Evolutionary conservation across 2,329 filamentous ascomycete species (phyloP), one percentile per base, ranked within the genome.

Genomic region (Penicillium psychrosexuale): DNA sequence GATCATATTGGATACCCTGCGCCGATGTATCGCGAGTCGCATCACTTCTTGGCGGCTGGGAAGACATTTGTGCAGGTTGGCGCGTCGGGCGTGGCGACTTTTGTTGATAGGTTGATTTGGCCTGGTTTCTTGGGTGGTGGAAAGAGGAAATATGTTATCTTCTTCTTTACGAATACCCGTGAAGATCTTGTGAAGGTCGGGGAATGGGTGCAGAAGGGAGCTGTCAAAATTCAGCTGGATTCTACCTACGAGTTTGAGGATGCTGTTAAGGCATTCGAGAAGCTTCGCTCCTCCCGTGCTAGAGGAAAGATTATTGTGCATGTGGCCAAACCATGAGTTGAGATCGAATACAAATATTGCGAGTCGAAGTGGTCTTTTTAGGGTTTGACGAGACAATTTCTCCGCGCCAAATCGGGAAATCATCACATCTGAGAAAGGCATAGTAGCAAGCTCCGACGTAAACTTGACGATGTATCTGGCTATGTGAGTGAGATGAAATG

Each of bases 261-360:
- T 53, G 79, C 76, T 2, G 77, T 79, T 1, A 76, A 80, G 62
- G 85, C 83, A 5, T 84, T 82, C 66, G 77, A 79, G 66, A 83
- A 78, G 64, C 63, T 87, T 63, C 84, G 81, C 72, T 79, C 73
- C 0, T 80, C 80, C 0, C 75, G 78, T 38, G 76, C 80, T 2
- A 80, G 71, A 55, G 85, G 85, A 0, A 88, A 88, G 71, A 71
- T 88, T 59, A 75, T 88, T 34, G 63, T 81, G 56, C 68, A 65
- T 51, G 69, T 73, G 19, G 50, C 47, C 33, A 39, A 55, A 22
- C 15, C 43, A 5, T 53, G 12, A 48, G 31, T 12, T 30, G 24
- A n/a, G 28, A 27, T 17, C 12, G 11, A 33, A 33, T 13, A 2
- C 9, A 22, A 28, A 17, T 36, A 15, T 28, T 6, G 13, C n/a